Evolutionary conservation across 257 asterid species (phyloP).

Genomic region (Primulina huaijiensis): DNA sequence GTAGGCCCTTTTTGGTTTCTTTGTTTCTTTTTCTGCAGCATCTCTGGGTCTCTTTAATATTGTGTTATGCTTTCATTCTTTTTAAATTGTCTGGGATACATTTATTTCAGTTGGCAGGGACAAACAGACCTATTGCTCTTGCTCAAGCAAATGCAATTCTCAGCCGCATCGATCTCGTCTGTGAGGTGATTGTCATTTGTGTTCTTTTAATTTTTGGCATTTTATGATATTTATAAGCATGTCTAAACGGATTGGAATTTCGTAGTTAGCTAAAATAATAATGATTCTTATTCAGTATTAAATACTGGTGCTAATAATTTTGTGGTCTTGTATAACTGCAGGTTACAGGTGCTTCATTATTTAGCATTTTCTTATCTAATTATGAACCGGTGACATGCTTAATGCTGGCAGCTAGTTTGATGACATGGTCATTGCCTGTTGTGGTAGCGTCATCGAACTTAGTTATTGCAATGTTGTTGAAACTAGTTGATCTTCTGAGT

Average conservation of each 20-base stretch:
- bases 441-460: constrained; percentile 41
- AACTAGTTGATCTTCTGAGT: constrained; percentile 18
- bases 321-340: constrained; percentile 32
- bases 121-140: constrained; percentile 85
- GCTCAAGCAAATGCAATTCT: constrained; percentile 92
- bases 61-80: constrained; percentile 11
- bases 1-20: constrained; percentile 34
- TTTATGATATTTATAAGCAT: constrained; percentile 12
- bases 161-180: constrained; percentile 81
- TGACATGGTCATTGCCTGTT: constrained; percentile 77
- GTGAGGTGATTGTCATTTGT: constrained; percentile 58
- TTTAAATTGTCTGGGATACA: constrained; percentile 20
- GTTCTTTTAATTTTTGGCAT: constrained; percentile 21
- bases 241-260: not conserved
- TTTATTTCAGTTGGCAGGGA: constrained; percentile 78
- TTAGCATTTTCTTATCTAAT: constrained; percentile 75
- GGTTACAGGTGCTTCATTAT: constrained; percentile 92
- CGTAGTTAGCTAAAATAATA: not conserved
- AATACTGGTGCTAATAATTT: constrained; percentile 17
- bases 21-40: not conserved
- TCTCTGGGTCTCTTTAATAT: not conserved
- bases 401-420: constrained; percentile 67
- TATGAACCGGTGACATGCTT: constrained; percentile 74
- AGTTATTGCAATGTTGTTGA: constrained; percentile 20
- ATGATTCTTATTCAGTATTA: constrained; percentile 10